phyloP scores from a whole-genome alignment of 2,329 filamentous ascomycete genomes.

The Dactylellina drechsleri region DNA sequence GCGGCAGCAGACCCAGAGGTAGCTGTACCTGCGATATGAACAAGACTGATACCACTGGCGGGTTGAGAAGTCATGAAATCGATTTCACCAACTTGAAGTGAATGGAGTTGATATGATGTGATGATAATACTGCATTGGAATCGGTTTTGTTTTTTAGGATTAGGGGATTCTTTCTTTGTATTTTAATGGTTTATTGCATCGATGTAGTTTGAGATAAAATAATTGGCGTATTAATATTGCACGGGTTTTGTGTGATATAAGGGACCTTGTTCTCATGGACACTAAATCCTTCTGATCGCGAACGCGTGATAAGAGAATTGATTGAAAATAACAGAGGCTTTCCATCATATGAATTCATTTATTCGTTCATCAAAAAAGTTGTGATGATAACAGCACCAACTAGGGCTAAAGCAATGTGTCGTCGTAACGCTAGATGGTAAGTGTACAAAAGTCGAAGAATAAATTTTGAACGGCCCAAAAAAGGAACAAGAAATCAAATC shows the following conservation, averaged over 20 bases:
- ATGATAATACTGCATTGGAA: slow-evolving; percentile 2
- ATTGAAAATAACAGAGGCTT: not conserved
- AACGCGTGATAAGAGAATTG: slow-evolving; percentile 1
- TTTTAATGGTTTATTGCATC: slow-evolving; percentile 6
- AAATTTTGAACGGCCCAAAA: not conserved
- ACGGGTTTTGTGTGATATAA: not conserved
- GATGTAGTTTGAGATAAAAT: slow-evolving; percentile 3
- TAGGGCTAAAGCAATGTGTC: slow-evolving; percentile 3
- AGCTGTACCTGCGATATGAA: slow-evolving; percentile 47
- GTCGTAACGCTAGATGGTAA: slow-evolving; percentile 7
- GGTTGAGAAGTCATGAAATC: slow-evolving; percentile 33
- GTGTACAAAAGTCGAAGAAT: slow-evolving; percentile 3
- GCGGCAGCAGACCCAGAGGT: slow-evolving; percentile 46
- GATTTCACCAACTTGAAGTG: slow-evolving; percentile 51
- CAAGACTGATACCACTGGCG: slow-evolving; percentile 30
- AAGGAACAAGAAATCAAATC: not conserved
- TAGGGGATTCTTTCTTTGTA: slow-evolving; percentile 1
- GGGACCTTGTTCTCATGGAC: not conserved
- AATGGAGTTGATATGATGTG: not conserved
- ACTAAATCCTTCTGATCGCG: not conserved
- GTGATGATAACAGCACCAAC: slow-evolving; percentile 1
- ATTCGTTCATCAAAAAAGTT: not conserved
- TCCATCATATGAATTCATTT: too few species aligned
- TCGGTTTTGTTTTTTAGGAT: not conserved
- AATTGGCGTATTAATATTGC: too few species aligned